phyloP scores from a whole-genome alignment of 2,329 filamentous ascomycete species.

The Lasiodiplodia gonubiensis region DNA sequence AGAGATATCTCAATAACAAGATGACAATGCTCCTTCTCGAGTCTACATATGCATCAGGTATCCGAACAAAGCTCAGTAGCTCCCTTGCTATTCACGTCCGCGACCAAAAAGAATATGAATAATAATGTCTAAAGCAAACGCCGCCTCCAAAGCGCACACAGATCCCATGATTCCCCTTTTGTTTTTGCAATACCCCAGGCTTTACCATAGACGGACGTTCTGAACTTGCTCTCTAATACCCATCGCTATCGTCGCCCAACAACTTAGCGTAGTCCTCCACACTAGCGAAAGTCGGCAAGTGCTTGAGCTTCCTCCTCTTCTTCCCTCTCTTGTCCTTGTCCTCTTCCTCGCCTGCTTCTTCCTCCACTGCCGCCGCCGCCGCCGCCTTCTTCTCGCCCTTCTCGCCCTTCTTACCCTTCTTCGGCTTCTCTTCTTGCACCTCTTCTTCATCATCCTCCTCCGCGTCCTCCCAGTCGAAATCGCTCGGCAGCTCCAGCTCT shows the following conservation, averaged over 20 bases:
- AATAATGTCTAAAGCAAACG: background rate
- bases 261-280: slow-evolving; percentile 91
- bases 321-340: slow-evolving; percentile 51
- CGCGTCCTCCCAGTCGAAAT: slow-evolving; percentile 53
- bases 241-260: slow-evolving; percentile 69
- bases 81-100: background rate
- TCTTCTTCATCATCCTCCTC: slow-evolving; percentile 50
- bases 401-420: slow-evolving; percentile 49
- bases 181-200: background rate
- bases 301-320: slow-evolving; percentile 84
- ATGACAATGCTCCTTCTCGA: background rate
- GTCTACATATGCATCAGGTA: background rate
- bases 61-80: background rate
- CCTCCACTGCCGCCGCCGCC: slow-evolving; percentile 28
- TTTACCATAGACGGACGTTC: background rate
- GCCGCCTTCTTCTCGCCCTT: slow-evolving; percentile 45
- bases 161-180: background rate
- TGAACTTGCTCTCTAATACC: slow-evolving; percentile 13
- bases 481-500: slow-evolving; percentile 59
- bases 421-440: slow-evolving; percentile 45
- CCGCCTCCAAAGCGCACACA: background rate
- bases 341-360: slow-evolving; percentile 36
- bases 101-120: background rate
- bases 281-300: slow-evolving; percentile 89
- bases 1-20: too few relatives aligned